Evolutionary conservation across 1,284 basidiomycete species (phyloP).

Genomic region (Omphalotus olearius): DNA sequence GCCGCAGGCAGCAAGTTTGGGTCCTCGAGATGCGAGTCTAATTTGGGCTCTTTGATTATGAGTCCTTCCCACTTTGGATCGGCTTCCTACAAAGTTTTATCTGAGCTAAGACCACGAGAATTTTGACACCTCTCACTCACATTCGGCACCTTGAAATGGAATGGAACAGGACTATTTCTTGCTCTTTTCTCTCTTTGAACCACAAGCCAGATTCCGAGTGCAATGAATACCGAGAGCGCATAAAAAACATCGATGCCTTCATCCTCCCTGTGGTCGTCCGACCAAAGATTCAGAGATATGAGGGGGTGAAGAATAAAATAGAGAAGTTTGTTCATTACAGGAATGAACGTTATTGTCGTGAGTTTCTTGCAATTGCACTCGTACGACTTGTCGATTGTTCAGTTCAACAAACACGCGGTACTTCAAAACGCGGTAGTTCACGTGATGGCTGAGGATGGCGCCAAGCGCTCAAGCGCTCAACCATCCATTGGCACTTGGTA

Average conservation of each 20-base stretch:
- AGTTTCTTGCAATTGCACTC: too few species aligned
- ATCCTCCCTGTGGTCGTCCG: constrained; percentile 40
- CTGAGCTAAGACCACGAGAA: constrained; percentile 1
- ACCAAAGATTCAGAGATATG: constrained; percentile 41
- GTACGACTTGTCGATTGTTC: too few species aligned
- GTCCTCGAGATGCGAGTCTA: constrained; percentile 60
- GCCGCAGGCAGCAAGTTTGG: constrained; percentile 47
- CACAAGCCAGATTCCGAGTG: constrained; percentile 73
- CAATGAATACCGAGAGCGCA: constrained; percentile 60
- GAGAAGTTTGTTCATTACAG: constrained; percentile 30
- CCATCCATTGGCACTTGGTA: too few species aligned
- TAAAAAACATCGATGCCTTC: constrained; percentile 50
- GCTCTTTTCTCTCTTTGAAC: constrained; percentile 68
- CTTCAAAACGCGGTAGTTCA: too few species aligned
- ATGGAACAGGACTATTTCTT: constrained; percentile 67
- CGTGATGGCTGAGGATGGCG: too few species aligned
- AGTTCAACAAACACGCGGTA: too few species aligned
- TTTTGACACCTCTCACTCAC: constrained; percentile 34
- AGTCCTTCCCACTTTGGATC: constrained; percentile 56
- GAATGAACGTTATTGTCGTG: too few species aligned
- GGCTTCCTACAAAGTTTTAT: constrained; percentile 34
- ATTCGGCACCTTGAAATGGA: constrained; percentile 51
- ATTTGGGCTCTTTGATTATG: constrained; percentile 50
- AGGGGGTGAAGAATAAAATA: constrained; percentile 49
- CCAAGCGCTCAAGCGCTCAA: too few species aligned